These are phyloP conservation scores for Aegilops longissima DNA, from an alignment of 176 grass and related monocot genomes.

Conservation along the genomic window DNA sequence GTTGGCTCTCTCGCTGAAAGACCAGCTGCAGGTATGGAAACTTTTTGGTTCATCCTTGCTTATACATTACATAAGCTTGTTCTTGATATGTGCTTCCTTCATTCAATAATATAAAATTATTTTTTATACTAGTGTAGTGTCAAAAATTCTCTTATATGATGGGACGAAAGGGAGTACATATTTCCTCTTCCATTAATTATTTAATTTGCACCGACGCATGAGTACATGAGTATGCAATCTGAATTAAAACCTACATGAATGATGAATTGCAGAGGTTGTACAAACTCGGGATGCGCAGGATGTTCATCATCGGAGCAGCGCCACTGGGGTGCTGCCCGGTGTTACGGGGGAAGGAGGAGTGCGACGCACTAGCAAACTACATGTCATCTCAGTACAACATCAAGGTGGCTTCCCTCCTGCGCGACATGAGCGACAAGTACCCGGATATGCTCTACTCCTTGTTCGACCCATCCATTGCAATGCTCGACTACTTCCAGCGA, in stretches of 20 bases:
- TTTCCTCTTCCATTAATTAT: too few species aligned
- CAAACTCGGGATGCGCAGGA: slow-evolving; percentile 52
- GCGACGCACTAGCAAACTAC: slow-evolving; percentile 50
- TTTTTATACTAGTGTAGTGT: too few species aligned
- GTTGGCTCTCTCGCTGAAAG: slow-evolving; percentile 30
- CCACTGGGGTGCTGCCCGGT: slow-evolving; percentile 60
- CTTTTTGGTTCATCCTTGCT: neutral
- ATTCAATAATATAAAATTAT: too few species aligned
- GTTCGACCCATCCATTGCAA: slow-evolving; percentile 21
- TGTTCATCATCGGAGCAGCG: slow-evolving; percentile 48
- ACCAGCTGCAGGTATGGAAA: slow-evolving; percentile 52
- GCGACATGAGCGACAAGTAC: slow-evolving; percentile 14
- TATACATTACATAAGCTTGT: neutral
- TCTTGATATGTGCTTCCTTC: too few species aligned
- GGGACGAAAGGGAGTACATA: neutral
- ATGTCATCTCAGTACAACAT: slow-evolving; percentile 47
- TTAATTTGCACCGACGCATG: too few species aligned
- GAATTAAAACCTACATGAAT: neutral
- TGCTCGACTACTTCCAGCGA: slow-evolving; percentile 48
- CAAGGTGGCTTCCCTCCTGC: slow-evolving; percentile 38
- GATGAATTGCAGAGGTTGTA: slow-evolving; percentile 49
- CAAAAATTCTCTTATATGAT: too few species aligned
- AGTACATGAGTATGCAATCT: too few species aligned
- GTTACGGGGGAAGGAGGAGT: slow-evolving; percentile 43
- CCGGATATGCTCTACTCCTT: slow-evolving; percentile 56